Base-by-base conservation (phyloP, 2,329 filamentous ascomycete genomes). In the Cercospora sp. region DNA sequence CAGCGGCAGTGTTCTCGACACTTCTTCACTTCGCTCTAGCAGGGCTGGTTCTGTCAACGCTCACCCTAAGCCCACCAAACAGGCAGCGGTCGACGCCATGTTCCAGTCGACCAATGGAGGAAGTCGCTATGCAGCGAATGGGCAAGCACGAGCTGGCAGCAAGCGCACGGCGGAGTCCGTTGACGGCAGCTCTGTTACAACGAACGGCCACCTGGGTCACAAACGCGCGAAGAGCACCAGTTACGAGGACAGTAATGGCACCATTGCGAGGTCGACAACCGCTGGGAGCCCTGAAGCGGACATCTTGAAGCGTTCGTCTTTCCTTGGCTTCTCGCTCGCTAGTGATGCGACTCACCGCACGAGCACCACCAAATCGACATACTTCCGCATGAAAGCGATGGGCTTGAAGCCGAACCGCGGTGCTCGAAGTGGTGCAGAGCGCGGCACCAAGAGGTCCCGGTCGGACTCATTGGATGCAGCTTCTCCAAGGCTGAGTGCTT, bases 351-450 rank as follows among this genome's bases (percentile, higher is more conserved):
- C 48, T 23, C 58, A 68, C 13, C 59, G 60, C 39, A 64, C 67
- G n/a, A 81, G 83, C 72, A 81, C 80, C 3, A 85, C 83, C 0
- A 78, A 81, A 30, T 82, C 83, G 0, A 82, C 83, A 61, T 87
- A 84, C 74, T 87, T 86, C 77, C 77, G 79, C 53, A 77, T 86
- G 31, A 83, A 83, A 63, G 83, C 83, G 1, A 75, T 82, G 72
- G 84, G 84, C 8, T 75, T 85, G 57, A 80, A 83, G 69, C 79
- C 78, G 63, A 80, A 83, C 66, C 77, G 77, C n/a, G 64, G 65
- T 45, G 66, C 60, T 5, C 48, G 55, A 16, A 26, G 23, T n/a
- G 59, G 39, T 39, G 59, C 62, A 8, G 26, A 58, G 18, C 74
- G 73, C 13, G 73, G 72, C 12, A 71, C 61, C 31, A 76, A 76